Evolutionary conservation across 495 filamentous ascomycete species (phyloP).

Genomic region (Aspergillus avenaceus): DNA sequence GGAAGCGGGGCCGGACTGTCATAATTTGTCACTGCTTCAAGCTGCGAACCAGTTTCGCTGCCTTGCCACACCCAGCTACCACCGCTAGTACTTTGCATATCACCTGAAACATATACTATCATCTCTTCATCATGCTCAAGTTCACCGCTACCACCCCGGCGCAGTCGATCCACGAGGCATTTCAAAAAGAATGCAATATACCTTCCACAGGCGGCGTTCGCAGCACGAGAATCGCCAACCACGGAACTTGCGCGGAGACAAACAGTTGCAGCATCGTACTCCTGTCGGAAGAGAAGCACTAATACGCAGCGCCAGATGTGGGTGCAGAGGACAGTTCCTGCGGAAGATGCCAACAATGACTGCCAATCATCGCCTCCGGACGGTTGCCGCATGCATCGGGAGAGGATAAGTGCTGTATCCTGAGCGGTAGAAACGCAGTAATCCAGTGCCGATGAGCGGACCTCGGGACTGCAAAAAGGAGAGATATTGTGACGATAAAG

Average conservation of each 20-base stretch:
- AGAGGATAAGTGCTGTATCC: slow-evolving; percentile 73
- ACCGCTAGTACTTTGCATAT: slow-evolving; percentile 80
- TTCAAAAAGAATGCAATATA: slow-evolving; percentile 81
- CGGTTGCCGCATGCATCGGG: slow-evolving; percentile 50
- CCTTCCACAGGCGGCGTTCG: slow-evolving; percentile 76
- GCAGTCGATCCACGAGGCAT: slow-evolving; percentile 52
- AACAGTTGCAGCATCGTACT: slow-evolving; percentile 64
- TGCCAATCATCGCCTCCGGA: slow-evolving; percentile 40
- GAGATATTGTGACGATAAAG: slow-evolving; percentile 91
- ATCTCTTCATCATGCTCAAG: slow-evolving; percentile 86
- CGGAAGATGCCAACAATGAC: slow-evolving; percentile 46
- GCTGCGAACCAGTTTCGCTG: slow-evolving; percentile 47
- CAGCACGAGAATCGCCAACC: slow-evolving; percentile 63
- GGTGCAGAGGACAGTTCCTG: slow-evolving; percentile 66
- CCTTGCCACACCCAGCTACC: slow-evolving; percentile 85
- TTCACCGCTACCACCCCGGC: slow-evolving; percentile 46
- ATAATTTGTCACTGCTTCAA: slow-evolving; percentile 25
- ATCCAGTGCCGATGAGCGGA: slow-evolving; percentile 66
- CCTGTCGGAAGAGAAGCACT: slow-evolving; percentile 69
- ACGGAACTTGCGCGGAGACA: slow-evolving; percentile 68
- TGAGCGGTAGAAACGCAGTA: slow-evolving; percentile 69
- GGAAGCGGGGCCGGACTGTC: slow-evolving; percentile 7
- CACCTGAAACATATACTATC: slow-evolving; percentile 80
- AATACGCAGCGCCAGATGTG: slow-evolving; percentile 90
- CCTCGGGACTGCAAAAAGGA: slow-evolving; percentile 60